Evolutionary conservation across 1,139 yeast genomes (phyloP).

Genomic region (Pichia sp.): DNA sequence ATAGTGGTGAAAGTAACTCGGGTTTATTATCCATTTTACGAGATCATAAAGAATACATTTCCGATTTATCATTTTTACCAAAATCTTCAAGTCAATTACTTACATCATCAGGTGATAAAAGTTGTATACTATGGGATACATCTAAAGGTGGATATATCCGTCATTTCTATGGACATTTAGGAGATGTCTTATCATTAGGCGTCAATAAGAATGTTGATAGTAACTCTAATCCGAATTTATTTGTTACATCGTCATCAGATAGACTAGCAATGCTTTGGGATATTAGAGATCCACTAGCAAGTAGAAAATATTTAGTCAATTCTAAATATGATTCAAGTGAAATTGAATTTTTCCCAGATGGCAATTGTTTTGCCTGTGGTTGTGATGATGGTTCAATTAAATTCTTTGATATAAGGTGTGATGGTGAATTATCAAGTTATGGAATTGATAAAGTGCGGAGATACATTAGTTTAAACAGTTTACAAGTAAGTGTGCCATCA

Average conservation of each 20-base stretch:
- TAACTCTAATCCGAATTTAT: slow-evolving; percentile 33
- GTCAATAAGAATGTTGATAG: slow-evolving; percentile 26
- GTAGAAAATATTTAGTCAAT: slow-evolving; percentile 60
- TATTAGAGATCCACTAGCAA: slow-evolving; percentile 49
- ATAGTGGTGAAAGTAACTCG: slow-evolving; percentile 15
- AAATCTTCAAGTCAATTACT: slow-evolving; percentile 48
- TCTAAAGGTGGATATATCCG: slow-evolving; percentile 52
- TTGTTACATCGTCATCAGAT: slow-evolving; percentile 76
- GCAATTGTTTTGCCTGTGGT: slow-evolving; percentile 64
- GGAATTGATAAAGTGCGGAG: slow-evolving; percentile 32
- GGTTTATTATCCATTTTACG: slow-evolving; percentile 55
- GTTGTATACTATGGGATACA: slow-evolving; percentile 80
- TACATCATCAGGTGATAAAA: slow-evolving; percentile 84
- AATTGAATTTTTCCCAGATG: slow-evolving; percentile 68
- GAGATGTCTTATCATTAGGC: slow-evolving; percentile 68
- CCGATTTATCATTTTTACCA: slow-evolving; percentile 67
- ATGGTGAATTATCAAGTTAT: slow-evolving; percentile 63
- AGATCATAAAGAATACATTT: slow-evolving; percentile 83
- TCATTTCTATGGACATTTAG: slow-evolving; percentile 72
- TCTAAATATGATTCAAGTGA: slow-evolving; percentile 62
- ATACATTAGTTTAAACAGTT: slow-evolving; percentile 12
- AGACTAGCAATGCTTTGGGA: slow-evolving; percentile 78
- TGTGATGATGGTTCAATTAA: slow-evolving; percentile 79
- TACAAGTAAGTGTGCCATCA: slow-evolving; percentile 10
- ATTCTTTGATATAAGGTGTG: slow-evolving; percentile 74